These are phyloP conservation scores for Kingdonia uniflora DNA, from an alignment of 164 flowering plant genomes.

Conservation along the genomic window DNA sequence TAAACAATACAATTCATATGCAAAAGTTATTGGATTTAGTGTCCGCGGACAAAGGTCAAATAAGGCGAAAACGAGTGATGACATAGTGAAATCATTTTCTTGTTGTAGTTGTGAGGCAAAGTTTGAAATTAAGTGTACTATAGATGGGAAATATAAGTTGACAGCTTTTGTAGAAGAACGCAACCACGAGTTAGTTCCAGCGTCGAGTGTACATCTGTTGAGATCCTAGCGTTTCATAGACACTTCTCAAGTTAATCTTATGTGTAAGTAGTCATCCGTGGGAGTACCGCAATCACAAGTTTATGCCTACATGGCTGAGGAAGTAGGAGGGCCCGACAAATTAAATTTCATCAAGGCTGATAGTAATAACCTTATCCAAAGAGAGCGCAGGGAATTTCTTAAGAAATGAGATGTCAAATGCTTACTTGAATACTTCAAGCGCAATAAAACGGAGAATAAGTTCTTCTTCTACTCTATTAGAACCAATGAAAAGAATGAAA, in stretches of 20 bases:
- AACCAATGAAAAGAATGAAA: too few species aligned
- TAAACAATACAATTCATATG: not conserved
- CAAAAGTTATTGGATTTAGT: not conserved
- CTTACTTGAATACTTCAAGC: not conserved
- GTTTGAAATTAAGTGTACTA: too few species aligned
- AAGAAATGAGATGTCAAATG: not conserved
- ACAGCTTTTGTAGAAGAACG: too few species aligned
- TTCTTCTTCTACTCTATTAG: slow-evolving; percentile 3
- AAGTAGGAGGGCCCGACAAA: slow-evolving; percentile 4
- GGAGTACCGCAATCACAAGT: not conserved
- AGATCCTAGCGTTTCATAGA: not conserved
- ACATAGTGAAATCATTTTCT: not conserved
- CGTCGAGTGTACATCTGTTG: not conserved
- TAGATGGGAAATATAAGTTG: too few species aligned
- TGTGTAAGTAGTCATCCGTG: not conserved
- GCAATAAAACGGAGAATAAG: not conserved
- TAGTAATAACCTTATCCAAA: slow-evolving; percentile 1
- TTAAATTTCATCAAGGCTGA: not conserved
- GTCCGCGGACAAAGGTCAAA: not conserved
- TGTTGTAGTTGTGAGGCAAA: too few species aligned
- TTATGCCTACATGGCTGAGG: not conserved
- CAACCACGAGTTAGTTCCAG: too few species aligned
- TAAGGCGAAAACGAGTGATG: not conserved
- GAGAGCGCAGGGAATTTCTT: not conserved
- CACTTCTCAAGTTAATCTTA: not conserved